phyloP scores from a whole-genome alignment of 768 basidiomycete species.

The Galerina sulciceps region DNA sequence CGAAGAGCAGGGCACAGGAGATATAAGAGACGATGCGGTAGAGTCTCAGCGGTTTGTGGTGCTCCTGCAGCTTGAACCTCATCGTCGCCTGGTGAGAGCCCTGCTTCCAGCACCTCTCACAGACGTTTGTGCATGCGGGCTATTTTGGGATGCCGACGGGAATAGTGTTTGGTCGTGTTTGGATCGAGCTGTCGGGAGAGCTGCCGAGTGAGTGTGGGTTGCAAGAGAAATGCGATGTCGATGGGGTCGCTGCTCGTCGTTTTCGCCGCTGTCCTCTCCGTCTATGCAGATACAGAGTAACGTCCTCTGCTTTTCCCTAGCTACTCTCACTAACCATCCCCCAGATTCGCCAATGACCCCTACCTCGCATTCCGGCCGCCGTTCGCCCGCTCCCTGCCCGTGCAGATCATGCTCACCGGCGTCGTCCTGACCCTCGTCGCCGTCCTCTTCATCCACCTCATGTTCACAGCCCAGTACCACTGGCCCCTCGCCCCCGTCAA shows the following conservation, averaged over 20 bases:
- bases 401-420: constrained; percentile 87
- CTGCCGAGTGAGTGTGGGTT: not conserved
- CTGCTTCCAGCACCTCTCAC: too few species aligned
- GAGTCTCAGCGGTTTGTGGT: constrained; percentile 44
- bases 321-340: not conserved
- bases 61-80: constrained; percentile 9
- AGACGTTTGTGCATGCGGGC: not conserved
- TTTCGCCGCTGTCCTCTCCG: not conserved
- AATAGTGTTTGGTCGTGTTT: not conserved
- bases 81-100: not conserved
- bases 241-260: not conserved
- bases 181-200: too few species aligned
- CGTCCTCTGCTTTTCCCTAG: not conserved
- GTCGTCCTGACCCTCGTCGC: constrained; percentile 83
- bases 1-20: constrained; percentile 54
- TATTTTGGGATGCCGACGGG: not conserved
- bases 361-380: constrained; percentile 77
- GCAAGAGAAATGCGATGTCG: not conserved
- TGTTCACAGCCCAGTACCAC: constrained; percentile 96
- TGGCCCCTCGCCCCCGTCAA: constrained; percentile 93
- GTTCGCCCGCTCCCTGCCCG: constrained; percentile 87
- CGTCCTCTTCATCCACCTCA: constrained; percentile 87
- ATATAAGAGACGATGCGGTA: constrained; percentile 52
- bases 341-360: constrained; percentile 53
- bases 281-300: not conserved